phyloP scores from a whole-genome alignment of 2,329 filamentous ascomycete species.

The Sporothrix phasma region DNA sequence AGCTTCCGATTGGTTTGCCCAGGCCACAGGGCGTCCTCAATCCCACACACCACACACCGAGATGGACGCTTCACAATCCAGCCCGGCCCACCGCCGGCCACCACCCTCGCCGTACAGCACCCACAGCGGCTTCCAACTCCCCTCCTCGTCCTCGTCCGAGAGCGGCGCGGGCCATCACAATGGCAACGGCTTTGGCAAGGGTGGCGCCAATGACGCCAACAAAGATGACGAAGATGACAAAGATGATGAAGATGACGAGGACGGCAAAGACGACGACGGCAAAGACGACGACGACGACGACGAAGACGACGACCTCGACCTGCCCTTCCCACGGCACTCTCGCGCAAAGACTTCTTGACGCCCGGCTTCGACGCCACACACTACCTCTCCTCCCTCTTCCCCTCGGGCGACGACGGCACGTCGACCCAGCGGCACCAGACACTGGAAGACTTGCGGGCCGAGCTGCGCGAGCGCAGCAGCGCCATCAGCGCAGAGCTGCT shows the following conservation, averaged over 20 bases:
- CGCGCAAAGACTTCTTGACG: constrained; percentile 71
- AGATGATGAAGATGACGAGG: constrained; percentile 41
- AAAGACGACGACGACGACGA: constrained; percentile 13
- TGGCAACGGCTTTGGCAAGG: constrained; percentile 1
- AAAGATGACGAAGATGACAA: constrained; percentile 13
- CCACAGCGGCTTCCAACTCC: constrained; percentile 33
- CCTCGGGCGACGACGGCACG: constrained; percentile 23
- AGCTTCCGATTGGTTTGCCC: too few species aligned
- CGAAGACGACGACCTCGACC: constrained; percentile 52
- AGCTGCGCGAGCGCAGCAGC: constrained; percentile 71
- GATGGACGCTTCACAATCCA: constrained; percentile 10
- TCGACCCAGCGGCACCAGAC: constrained; percentile 84
- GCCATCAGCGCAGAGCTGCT: constrained; percentile 77
- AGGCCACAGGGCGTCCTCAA: not conserved
- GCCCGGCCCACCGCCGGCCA: constrained; percentile 4
- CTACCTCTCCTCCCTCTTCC: constrained; percentile 54
- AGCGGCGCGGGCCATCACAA: constrained; percentile 6
- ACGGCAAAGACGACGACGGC: constrained; percentile 37
- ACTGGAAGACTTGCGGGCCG: constrained; percentile 80
- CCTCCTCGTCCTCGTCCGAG: constrained; percentile 31
- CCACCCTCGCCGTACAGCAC: constrained; percentile 24
- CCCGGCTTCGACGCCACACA: constrained; percentile 66
- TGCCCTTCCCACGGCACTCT: constrained; percentile 80
- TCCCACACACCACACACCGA: not conserved
- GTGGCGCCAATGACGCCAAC: constrained; percentile 38